Conservation (phyloP, 768 basidiomycete genomes). For the Tulasnella calospora region DNA sequence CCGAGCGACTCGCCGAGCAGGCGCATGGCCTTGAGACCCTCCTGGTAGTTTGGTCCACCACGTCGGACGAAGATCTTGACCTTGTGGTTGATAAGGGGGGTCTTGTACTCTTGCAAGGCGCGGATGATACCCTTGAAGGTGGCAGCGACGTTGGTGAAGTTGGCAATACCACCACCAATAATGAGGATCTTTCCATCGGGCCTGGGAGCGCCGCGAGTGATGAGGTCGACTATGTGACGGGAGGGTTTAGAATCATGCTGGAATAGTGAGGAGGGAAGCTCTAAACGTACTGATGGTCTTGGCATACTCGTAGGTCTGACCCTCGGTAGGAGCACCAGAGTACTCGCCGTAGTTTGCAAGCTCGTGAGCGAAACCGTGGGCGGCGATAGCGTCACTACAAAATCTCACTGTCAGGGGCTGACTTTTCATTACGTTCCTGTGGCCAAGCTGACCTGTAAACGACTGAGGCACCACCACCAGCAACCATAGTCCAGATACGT, state of each 20-base stretch:
- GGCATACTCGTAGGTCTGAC: constrained; percentile 98
- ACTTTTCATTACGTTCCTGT: neutral
- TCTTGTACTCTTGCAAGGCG: constrained; percentile 89
- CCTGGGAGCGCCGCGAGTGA: constrained; percentile 77
- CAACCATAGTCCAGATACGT: constrained; percentile 99
- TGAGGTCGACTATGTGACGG: constrained; percentile 67
- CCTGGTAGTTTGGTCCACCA: constrained; percentile 99
- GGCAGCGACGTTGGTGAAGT: constrained; percentile 98
- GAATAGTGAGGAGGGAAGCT: neutral
- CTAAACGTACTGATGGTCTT: constrained; percentile 81
- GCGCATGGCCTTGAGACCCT: constrained; percentile 96
- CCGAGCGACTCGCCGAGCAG: constrained; percentile 93
- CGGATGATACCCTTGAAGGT: constrained; percentile 99
- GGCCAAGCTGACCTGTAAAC: constrained; percentile 43
- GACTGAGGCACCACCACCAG: constrained; percentile 83
- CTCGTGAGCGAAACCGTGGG: constrained; percentile 93
- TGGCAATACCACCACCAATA: constrained; percentile 99
- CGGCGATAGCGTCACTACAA: constrained; percentile 67
- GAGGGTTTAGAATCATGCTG: neutral
- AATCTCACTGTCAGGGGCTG: neutral
- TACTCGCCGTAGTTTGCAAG: constrained; percentile 99
- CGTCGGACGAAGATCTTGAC: constrained; percentile 97
- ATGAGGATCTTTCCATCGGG: constrained; percentile 93
- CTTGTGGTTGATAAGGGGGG: constrained; percentile 69
- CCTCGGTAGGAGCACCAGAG: constrained; percentile 95